Base-by-base conservation (phyloP, 352 stramenopile species). In the Thraustotheca clavata region DNA sequence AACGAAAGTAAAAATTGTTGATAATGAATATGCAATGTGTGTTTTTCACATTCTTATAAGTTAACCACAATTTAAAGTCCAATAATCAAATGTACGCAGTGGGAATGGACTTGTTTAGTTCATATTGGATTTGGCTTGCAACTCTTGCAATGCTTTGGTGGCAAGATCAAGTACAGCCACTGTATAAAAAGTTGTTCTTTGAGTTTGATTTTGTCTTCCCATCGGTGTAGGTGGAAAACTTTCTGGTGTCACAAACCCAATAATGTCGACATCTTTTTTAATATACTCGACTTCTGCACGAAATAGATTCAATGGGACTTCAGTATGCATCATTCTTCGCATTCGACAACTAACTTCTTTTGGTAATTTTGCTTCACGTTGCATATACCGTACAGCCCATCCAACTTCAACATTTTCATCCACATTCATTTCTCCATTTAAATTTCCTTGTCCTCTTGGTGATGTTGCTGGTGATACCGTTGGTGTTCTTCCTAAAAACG, bases 211-310 rank as follows among this genome's bases (percentile, higher is more conserved):
- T 57, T 89, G 77, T 59, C 83, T 76, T 16, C 79, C 89, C 68
- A 89, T 84, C 4, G 83, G 83, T 41, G 83, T 92, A 40, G 83
- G 83, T n/a, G 83, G 79, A 43, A 92, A 84, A n/a, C 80, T 90
- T 11, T 86, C 83, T 0, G 83, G 83, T 7, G 83, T 83, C 29
- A 92, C 70, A 7, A 77, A 68, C 5, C 73, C 80, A 24, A 87
- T 62, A 49, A 83, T 48, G 22, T 35, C 49, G 31, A 33, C 54
- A n/a, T 69, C 50, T 16, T 67, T 40, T 14, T 79, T 70, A 20
- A 73, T 60, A 26, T 82, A 76, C 29, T 70, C 72, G 36, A 92
- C 83, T 0, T 72, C 80, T 12, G 76, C 83, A 4, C 80, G 83
- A 59, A 92, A 92, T 8, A 92, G 73, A 63, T 89, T 92, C 22